Evolutionary conservation across 1,284 basidiomycete species (phyloP).

Genomic region (Phylloboletellus chloephorus): DNA sequence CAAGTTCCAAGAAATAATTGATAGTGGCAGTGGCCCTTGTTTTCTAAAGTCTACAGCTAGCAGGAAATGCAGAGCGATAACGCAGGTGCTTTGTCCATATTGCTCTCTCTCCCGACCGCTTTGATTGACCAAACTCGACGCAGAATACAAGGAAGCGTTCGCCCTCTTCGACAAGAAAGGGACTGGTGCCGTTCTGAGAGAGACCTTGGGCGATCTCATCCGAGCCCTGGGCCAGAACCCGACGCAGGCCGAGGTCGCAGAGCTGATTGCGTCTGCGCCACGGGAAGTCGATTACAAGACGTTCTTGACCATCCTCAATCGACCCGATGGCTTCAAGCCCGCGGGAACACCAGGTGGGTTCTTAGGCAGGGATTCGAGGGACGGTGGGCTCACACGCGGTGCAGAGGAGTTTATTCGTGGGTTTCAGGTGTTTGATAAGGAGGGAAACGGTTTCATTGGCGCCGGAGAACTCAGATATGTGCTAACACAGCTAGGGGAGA

Average conservation of each 20-base stretch:
- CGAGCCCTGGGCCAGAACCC: slow-evolving; percentile 97
- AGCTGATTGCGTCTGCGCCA: slow-evolving; percentile 71
- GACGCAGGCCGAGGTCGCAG: slow-evolving; percentile 90
- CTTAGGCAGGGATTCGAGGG: neutral
- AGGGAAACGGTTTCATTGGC: slow-evolving; percentile 89
- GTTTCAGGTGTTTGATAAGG: slow-evolving; percentile 99
- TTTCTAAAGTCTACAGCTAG: no score
- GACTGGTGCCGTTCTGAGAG: slow-evolving; percentile 76
- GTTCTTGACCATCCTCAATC: slow-evolving; percentile 89
- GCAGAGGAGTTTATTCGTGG: slow-evolving; percentile 98
- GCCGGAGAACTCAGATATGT: slow-evolving; percentile 25
- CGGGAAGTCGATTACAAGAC: slow-evolving; percentile 62
- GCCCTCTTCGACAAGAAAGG: slow-evolving; percentile 98
- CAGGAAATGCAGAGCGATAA: slow-evolving; percentile 21
- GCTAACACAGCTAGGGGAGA: slow-evolving; percentile 24
- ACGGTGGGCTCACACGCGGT: neutral
- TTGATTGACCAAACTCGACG: slow-evolving; percentile 6
- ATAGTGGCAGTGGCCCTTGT: neutral
- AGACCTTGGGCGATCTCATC: slow-evolving; percentile 91
- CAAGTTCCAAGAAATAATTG: no score
- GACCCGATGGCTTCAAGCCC: slow-evolving; percentile 46
- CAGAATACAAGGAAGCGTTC: slow-evolving; percentile 96
- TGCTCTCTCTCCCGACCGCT: neutral
- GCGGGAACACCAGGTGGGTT: slow-evolving; percentile 23
- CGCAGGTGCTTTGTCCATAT: slow-evolving; percentile 11